Conservation (phyloP, 1,284 basidiomycete genomes). For the Microbotryum silenes-acaulis region DNA sequence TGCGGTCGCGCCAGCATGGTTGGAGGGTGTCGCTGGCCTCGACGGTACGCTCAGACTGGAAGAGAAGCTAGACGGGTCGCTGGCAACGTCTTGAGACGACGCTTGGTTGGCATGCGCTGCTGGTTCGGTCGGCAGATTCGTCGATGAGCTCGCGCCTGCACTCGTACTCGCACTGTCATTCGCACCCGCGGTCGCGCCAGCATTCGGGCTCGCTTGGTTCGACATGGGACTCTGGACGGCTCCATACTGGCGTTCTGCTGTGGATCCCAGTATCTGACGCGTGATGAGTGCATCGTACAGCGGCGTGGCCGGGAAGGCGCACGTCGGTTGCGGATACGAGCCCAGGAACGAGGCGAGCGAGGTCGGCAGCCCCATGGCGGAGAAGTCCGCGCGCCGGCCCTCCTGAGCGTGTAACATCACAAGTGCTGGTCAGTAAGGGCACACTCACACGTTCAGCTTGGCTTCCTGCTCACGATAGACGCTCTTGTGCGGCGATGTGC, state of each 20-base stretch:
- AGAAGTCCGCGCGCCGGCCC: no score
- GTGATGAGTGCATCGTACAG: conserved; percentile 13
- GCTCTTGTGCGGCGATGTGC: no score
- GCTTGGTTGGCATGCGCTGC: not conserved
- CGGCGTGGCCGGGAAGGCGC: conserved; percentile 3
- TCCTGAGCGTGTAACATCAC: no score
- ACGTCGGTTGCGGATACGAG: conserved; percentile 12
- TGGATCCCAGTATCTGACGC: not conserved
- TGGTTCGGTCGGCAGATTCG: not conserved
- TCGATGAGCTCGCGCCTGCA: not conserved
- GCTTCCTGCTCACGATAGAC: no score
- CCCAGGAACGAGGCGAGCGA: conserved; percentile 9
- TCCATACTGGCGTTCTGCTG: no score
- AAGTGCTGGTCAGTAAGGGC: no score
- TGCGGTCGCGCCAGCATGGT: not conserved
- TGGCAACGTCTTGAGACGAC: not conserved
- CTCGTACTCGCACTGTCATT: not conserved
- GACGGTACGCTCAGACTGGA: not conserved
- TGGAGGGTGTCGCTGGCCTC: not conserved
- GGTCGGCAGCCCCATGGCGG: no score
- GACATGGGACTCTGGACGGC: no score
- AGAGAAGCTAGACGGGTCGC: not conserved
- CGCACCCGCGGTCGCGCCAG: not conserved
- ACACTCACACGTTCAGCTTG: no score
- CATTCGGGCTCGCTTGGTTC: not conserved